Conservation (phyloP, 805 yeast genomes). For the Metschnikowia borealis region DNA sequence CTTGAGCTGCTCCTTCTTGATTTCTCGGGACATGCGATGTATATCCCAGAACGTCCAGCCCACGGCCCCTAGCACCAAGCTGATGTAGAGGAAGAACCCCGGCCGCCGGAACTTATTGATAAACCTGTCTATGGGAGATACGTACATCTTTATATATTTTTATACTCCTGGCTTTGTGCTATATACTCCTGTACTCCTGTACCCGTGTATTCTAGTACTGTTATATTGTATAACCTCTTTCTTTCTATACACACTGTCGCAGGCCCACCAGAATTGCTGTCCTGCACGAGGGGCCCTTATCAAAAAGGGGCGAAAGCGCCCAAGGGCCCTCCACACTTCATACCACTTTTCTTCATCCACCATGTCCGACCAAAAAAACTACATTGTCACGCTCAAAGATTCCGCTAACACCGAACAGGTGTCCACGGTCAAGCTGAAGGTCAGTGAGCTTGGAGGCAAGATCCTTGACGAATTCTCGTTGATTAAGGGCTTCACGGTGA, state of each 20-base stretch:
- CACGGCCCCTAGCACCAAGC: constrained; percentile 25
- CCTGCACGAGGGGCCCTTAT: constrained; percentile 10
- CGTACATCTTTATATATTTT: constrained; percentile 8
- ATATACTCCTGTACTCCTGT: too few species aligned
- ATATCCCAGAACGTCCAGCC: constrained; percentile 20
- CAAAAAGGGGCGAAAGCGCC: constrained; percentile 1
- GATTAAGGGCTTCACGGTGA: constrained; percentile 64
- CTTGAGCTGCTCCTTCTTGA: constrained; percentile 10
- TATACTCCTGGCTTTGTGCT: too few species aligned
- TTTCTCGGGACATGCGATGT: constrained; percentile 14
- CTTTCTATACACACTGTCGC: too few species aligned
- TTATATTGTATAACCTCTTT: too few species aligned
- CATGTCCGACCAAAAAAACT: constrained; percentile 31
- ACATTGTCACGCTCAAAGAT: constrained; percentile 47
- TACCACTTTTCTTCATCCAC: constrained; percentile 4
- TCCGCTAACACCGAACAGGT: constrained; percentile 38
- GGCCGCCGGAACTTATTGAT: constrained; percentile 29
- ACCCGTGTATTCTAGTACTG: too few species aligned
- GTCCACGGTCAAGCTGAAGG: constrained; percentile 42
- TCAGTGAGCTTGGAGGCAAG: constrained; percentile 54
- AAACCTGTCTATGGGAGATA: constrained; percentile 28
- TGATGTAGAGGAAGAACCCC: constrained; percentile 33
- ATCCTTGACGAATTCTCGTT: constrained; percentile 57
- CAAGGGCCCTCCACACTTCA: background rate
- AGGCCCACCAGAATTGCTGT: constrained; percentile 4